Base-by-base conservation (phyloP, 2,329 filamentous ascomycete species). In the Colletotrichum filicis region DNA sequence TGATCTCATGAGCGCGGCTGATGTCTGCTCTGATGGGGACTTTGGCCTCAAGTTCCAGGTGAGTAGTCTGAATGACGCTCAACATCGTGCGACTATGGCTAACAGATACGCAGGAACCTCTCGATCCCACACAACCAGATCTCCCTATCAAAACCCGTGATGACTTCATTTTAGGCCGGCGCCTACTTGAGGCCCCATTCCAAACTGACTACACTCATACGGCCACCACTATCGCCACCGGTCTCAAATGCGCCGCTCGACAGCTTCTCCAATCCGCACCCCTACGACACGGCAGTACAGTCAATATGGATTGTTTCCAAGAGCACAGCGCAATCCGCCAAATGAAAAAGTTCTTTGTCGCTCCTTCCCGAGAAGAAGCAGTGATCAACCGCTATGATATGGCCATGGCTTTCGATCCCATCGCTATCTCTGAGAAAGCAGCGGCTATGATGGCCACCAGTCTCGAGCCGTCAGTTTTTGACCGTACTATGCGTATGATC, bases 391-490 rank as follows among this genome's bases (percentile, higher is more conserved):
- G 90, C 30, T 80, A 84, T 62, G 89, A 92, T 74, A 84, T 91
- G 59, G 87, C 89, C 28, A 76, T 85, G 16, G 91, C 91, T 1
- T 92, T 92, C 75, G 90, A 92, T 74, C 85, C 89, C 0, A 89
- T 92, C 68, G 89, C 90, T 1, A 80, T 83, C 2, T 83, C 86
- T 0, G 87, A 88, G 35, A 88, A 87, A 74, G 77, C 80, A 1
- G 73, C 79, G 19, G 76, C 78, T 49, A 74, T 78, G 8, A 76
- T 78, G 24, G 76, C 78, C 35, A 79, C 82, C 22, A 85, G 85
- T 56, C 86, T 95, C 1, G 89, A 91, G 42, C 87, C 93, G 0
- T 95, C 94, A 0, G 91, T 93, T 0, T 95, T 98, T 76, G 95
- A 98, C 77, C 90, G 93, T 56, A 91, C 91, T 0, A 84, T 93